Evolutionary conservation across 2,329 filamentous ascomycete species (phyloP).

Genomic region (Venturia carpophila): DNA sequence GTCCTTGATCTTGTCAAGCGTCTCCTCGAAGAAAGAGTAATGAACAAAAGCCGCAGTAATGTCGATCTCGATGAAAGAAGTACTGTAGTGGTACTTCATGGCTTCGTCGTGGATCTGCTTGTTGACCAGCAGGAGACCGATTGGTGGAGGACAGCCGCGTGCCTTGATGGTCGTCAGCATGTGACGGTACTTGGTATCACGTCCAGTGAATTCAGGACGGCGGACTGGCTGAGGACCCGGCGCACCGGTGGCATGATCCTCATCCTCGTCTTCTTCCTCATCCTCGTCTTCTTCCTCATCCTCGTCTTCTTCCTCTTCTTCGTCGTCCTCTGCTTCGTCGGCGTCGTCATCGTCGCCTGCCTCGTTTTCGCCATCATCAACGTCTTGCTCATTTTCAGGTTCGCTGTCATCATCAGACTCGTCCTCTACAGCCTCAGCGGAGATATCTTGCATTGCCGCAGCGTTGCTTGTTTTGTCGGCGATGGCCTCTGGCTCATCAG

Average conservation of each 20-base stretch:
- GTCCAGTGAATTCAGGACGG: conserved; percentile 3
- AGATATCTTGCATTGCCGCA: not conserved
- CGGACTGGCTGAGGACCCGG: not conserved
- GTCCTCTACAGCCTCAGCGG: not conserved
- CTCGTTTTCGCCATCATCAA: not conserved
- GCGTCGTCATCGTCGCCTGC: not conserved
- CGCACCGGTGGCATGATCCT: not conserved
- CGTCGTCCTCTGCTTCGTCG: not conserved
- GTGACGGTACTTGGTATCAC: conserved; percentile 18
- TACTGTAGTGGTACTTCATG: not conserved
- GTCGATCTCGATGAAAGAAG: conserved; percentile 11
- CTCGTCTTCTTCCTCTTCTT: not conserved
- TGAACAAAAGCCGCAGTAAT: conserved; percentile 9
- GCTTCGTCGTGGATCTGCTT: conserved; percentile 15
- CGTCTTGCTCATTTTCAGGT: not conserved
- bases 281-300: not conserved
- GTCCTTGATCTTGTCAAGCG: conserved; percentile 7
- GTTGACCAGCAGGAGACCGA: conserved; percentile 12
- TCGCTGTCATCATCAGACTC: not conserved
- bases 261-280: not conserved
- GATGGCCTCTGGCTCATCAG: not conserved
- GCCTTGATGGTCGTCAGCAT: conserved; percentile 17
- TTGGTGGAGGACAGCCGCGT: conserved; percentile 14
- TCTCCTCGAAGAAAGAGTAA: conserved; percentile 16
- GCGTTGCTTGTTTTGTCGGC: not conserved